Conservation (phyloP, 768 basidiomycete genomes). For the Multifurca ochricompacta region DNA sequence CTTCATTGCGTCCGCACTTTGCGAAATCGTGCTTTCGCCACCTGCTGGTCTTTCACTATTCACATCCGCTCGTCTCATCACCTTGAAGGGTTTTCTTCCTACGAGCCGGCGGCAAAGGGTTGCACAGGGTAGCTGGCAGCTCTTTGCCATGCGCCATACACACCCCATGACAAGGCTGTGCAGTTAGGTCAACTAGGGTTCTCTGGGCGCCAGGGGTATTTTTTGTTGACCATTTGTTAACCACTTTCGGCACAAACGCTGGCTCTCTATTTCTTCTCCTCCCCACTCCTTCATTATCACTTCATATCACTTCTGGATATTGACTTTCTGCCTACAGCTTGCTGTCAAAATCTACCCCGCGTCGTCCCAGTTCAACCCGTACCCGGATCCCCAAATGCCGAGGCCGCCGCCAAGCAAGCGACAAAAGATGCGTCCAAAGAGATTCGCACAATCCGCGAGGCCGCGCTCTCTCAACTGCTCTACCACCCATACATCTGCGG, state of each 20-base stretch:
- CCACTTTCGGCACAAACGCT: background rate
- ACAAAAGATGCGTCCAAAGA: slow-evolving; percentile 92
- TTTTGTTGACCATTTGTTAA: background rate
- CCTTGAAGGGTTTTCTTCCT: background rate
- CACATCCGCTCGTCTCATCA: background rate
- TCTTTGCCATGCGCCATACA: slow-evolving; percentile 1
- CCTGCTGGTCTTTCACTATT: background rate
- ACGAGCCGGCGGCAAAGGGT: background rate
- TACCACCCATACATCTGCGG: slow-evolving; percentile 99
- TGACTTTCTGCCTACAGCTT: slow-evolving; percentile 42
- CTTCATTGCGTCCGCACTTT: background rate
- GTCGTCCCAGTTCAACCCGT: slow-evolving; percentile 55
- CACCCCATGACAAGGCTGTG: slow-evolving; percentile 2
- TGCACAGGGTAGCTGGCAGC: background rate
- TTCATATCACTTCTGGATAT: background rate
- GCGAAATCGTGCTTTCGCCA: background rate
- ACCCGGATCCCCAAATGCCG: slow-evolving; percentile 39
- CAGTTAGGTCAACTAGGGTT: background rate
- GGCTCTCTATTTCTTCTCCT: background rate
- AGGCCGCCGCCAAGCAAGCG: slow-evolving; percentile 69
- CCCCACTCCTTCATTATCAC: background rate
- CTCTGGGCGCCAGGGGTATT: background rate
- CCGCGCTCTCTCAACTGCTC: slow-evolving; percentile 87
- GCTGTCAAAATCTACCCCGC: slow-evolving; percentile 99
- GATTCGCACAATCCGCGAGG: slow-evolving; percentile 91